Conservation (phyloP, 345 rosid species). For the Gossypium longicalyx region DNA sequence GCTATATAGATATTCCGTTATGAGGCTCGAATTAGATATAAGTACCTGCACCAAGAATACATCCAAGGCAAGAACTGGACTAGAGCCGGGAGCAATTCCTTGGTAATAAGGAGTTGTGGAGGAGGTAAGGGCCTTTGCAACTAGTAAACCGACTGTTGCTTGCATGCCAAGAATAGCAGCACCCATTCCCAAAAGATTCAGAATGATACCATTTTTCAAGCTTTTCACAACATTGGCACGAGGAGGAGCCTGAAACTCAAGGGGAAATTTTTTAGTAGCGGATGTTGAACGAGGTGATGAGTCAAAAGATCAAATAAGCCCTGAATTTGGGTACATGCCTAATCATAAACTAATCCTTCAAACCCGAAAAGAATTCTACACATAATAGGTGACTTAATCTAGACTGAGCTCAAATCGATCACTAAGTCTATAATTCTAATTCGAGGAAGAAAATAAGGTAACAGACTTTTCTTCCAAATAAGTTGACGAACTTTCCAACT, state of each 20-base stretch:
- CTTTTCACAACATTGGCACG: conserved; percentile 96
- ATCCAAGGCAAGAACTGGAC: conserved; percentile 89
- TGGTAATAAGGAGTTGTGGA: conserved; percentile 85
- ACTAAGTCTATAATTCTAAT: neutral
- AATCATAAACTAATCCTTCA: conserved; percentile 3
- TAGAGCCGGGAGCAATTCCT: conserved; percentile 72
- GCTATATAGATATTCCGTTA: neutral
- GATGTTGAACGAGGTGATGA: neutral
- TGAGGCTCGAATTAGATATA: neutral
- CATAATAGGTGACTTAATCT: neutral
- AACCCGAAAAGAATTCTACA: neutral
- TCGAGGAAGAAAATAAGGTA: neutral
- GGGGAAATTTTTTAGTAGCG: neutral
- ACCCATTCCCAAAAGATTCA: conserved; percentile 94
- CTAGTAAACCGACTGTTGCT: conserved; percentile 90
- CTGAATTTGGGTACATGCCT: neutral
- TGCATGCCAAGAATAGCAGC: conserved; percentile 94
- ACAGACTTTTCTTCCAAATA: conserved; percentile 7
- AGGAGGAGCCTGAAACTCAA: conserved; percentile 78
- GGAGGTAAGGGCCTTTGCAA: conserved; percentile 91
- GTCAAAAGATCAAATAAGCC: neutral
- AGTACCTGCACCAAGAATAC: conserved; percentile 96
- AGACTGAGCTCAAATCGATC: neutral
- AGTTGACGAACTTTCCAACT: neutral
- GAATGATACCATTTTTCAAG: conserved; percentile 69